These are phyloP conservation scores for Marasmius oreades DNA, from an alignment of 1,284 basidiomycete genomes.

Conservation along the genomic window DNA sequence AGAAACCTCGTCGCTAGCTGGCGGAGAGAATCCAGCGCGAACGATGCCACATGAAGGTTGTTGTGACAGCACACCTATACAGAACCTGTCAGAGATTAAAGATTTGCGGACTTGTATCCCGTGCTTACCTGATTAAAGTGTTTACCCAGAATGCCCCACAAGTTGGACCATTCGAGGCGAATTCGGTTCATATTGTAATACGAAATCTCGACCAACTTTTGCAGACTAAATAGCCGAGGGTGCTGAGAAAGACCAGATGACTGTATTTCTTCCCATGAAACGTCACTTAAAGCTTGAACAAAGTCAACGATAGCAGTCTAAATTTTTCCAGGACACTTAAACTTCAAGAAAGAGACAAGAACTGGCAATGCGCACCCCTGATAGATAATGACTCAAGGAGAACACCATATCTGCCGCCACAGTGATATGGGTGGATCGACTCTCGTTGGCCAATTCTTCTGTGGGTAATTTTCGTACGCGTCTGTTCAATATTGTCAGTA, in stretches of 20 bases:
- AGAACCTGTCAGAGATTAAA: conserved; percentile 6
- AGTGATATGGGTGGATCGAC: conserved; percentile 96
- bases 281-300: conserved; percentile 92
- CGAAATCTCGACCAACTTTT: conserved; percentile 98
- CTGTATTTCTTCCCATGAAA: conserved; percentile 99
- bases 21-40: conserved; percentile 95
- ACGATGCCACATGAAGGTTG: conserved; percentile 95
- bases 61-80: conserved; percentile 91
- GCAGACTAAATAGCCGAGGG: conserved; percentile 94
- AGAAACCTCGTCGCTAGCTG: conserved; percentile 98
- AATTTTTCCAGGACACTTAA: background rate
- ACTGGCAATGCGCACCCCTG: conserved; percentile 67
- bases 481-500: conserved; percentile 28
- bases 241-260: conserved; percentile 92
- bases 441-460: conserved; percentile 95
- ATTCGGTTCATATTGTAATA: conserved; percentile 99
- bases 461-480: conserved; percentile 72
- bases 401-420: conserved; percentile 99
- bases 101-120: background rate
- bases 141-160: conserved; percentile 98
- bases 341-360: too few species aligned
- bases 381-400: conserved; percentile 90
- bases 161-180: conserved; percentile 96
- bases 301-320: conserved; percentile 98
- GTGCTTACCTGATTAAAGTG: conserved; percentile 92